Base-by-base conservation (phyloP, 345 rosid species). In the Balakata baccata region DNA sequence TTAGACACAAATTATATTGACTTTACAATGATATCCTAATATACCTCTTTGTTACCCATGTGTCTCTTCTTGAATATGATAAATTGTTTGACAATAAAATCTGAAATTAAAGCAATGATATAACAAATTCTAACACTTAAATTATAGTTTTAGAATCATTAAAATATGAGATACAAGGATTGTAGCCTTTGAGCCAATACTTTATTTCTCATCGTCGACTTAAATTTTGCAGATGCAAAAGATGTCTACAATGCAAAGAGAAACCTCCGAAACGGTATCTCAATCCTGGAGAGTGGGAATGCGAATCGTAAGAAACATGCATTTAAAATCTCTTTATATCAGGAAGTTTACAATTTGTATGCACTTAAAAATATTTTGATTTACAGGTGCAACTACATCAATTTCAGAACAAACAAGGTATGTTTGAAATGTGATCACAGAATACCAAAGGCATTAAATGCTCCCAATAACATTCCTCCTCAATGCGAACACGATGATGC, bases 221-320 rank as follows among this genome's bases (percentile, higher is more conserved):
- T 39, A 50, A 70, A 53, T 72, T 22, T 69, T 83, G 18, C 92
- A 89, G 98, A 56, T 92, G 98, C 87, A 92, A 87, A 23, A 88
- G 79, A 79, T 94, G 98, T 76, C 78, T 86, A 68, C 86, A 74
- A 69, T 94, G 97, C 84, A 82, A 82, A 80, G 97, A 87, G 71
- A 92, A 86, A 64, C 98, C 97, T 76, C 85, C 85, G 25, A 82
- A 79, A 76, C 86, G 97, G 70, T 89, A 82, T 43, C 89, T 94
- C 78, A 90, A 88, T 85, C 93, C 92, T 0, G 97, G 98, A 76
- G 97, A 94, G 66, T 94, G 98, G 98, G 96, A 94, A 75, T 94
- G 98, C 68, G 87, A 88, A 72, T 94, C 98, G 97, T 90, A 79
- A 89, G 98, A 87, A 57, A 22, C 72, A 45, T 66, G 60, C 52